These are phyloP conservation scores for Sporothrix schenckii DNA, from an alignment of 2,329 filamentous ascomycete species.

Conservation along the genomic window DNA sequence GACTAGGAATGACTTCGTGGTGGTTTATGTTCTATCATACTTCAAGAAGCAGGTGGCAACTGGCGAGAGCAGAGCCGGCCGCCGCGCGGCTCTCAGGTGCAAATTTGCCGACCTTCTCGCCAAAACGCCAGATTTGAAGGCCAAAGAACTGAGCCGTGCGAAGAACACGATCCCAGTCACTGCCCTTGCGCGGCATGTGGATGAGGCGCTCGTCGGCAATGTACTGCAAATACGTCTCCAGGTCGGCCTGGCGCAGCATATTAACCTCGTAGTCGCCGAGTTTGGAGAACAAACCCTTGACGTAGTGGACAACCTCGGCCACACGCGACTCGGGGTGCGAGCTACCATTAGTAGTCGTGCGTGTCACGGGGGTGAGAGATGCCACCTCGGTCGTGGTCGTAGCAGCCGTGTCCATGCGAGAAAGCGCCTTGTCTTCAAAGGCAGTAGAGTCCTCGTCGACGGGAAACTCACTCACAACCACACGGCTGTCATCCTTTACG, in stretches of 20 bases:
- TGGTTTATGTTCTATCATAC: slow-evolving; percentile 36
- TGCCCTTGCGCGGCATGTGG: slow-evolving; percentile 48
- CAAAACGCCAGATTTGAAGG: slow-evolving; percentile 46
- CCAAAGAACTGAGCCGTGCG: slow-evolving; percentile 49
- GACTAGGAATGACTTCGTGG: neutral
- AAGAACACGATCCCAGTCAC: slow-evolving; percentile 48
- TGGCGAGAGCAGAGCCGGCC: slow-evolving; percentile 44
- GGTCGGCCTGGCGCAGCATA: slow-evolving; percentile 39
- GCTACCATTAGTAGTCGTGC: slow-evolving; percentile 20
- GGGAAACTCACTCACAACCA: slow-evolving; percentile 17
- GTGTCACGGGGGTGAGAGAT: neutral
- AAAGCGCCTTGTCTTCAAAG: neutral
- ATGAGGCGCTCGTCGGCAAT: slow-evolving; percentile 48
- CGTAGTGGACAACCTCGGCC: slow-evolving; percentile 30
- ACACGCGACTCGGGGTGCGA: slow-evolving; percentile 27
- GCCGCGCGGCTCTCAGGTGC: slow-evolving; percentile 38
- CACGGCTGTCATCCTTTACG: neutral
- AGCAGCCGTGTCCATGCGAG: neutral
- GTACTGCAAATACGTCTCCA: slow-evolving; percentile 44
- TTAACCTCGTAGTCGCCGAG: slow-evolving; percentile 40
- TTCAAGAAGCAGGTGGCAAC: slow-evolving; percentile 47
- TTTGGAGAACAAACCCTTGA: slow-evolving; percentile 36
- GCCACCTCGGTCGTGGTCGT: neutral
- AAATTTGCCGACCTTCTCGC: slow-evolving; percentile 42
- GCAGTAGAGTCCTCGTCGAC: slow-evolving; percentile 3